Evolutionary conservation across 345 rosid species (phyloP), one percentile per base, ranked within the genome.

Genomic region (Murraya koenigii): DNA sequence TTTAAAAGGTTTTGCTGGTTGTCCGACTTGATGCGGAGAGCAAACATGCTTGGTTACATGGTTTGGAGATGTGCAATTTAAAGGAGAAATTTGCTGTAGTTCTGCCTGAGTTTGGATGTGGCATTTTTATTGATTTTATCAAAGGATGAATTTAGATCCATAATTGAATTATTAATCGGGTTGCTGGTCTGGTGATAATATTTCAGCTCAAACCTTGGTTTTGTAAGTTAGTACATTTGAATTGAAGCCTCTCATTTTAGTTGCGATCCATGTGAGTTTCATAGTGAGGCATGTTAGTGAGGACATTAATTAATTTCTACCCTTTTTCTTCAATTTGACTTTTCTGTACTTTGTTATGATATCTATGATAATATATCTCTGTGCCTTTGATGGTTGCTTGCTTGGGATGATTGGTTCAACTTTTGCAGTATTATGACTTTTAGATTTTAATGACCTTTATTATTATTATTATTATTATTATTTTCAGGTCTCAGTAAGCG

Each of bases 401-500:
- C n/a, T 23, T 25, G 52, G 63, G 72, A 69, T 47, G 19, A 30
- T 52, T 41, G 74, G 64, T 41, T 55, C 38, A 74, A 3, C 58
- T 35, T 72, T 71, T 3, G 2, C 25, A 14, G 13, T 23, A 36
- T 23, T 72, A 7, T 23, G 44, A 59, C 25, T 36, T 13, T 39
- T 9, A 30, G 15, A 15, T 56, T 15, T 14, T 25, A 49, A 47
- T 75, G 11, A 38, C 54, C 19, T n/a, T 22, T 68, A 71, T 49
- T 49, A 49, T n/a, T n/a, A n/a, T n/a, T n/a, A n/a, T n/a, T n/a
- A n/a, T n/a, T n/a, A 1, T 47, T 49, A 4, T 5, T 79, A 26
- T 70, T 77, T 81, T 32, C 86, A 95, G 98, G 99, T 70, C 95
- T 96, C 67, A 94, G 88, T 76, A 96, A 92, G 80, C 88, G 94